Percentiles rank a stretch among this genome's conserved stretches.
These are phyloP conservation scores for Avicennia marina DNA, from an alignment of 257 asterid species.

Conservation along the genomic window DNA sequence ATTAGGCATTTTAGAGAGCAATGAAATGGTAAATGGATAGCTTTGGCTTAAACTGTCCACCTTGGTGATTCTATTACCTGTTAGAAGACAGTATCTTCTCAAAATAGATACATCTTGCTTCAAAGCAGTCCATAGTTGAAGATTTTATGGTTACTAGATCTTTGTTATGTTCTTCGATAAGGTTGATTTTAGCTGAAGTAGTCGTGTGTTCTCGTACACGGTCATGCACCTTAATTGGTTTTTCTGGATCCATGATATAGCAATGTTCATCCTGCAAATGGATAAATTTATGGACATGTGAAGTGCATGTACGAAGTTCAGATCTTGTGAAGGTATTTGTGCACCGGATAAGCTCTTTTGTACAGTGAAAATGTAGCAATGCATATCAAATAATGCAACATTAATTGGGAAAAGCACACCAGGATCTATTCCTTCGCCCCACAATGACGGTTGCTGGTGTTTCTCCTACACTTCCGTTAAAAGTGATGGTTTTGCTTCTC, in stretches of 20 bases:
- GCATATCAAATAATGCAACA: slow-evolving; percentile 35
- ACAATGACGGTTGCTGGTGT: slow-evolving; percentile 21
- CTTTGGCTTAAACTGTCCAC: no score
- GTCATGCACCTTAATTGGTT: neutral
- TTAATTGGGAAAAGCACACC: slow-evolving; percentile 33
- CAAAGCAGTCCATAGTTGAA: no score
- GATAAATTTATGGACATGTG: slow-evolving; percentile 14
- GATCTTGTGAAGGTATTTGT: slow-evolving; percentile 41
- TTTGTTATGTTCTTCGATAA: no score
- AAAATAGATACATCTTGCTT: neutral
- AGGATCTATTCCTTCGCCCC: slow-evolving; percentile 7
- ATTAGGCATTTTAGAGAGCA: neutral
- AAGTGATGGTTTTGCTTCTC: slow-evolving; percentile 17
- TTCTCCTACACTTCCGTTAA: slow-evolving; percentile 23
- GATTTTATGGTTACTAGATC: no score
- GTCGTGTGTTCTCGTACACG: no score
- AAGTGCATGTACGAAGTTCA: slow-evolving; percentile 22
- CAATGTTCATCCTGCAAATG: neutral
- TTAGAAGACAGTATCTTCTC: neutral
- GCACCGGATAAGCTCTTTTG: slow-evolving; percentile 57
- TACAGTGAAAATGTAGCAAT: slow-evolving; percentile 33
- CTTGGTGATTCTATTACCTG: no score
- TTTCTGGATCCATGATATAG: neutral
- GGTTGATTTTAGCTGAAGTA: neutral
- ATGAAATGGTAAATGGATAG: no score